These are phyloP conservation scores for Ceratocystis ficicola DNA, from an alignment of 2,329 filamentous ascomycete species.

Conservation along the genomic window DNA sequence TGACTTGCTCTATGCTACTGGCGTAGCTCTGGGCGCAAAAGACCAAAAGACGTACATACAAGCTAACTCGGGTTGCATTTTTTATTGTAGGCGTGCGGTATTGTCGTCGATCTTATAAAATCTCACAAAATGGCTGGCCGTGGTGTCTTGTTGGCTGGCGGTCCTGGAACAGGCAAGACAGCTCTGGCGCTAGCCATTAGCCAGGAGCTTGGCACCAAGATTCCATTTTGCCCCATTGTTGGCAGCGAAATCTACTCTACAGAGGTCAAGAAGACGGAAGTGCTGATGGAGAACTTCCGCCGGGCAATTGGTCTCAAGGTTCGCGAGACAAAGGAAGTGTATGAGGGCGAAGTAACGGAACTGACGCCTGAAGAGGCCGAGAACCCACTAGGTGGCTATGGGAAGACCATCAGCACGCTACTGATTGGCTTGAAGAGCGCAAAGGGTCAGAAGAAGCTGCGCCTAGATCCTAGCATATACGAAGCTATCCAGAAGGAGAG, in stretches of 20 bases:
- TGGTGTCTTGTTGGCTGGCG: slow-evolving; percentile 83
- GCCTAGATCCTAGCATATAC: slow-evolving; percentile 95
- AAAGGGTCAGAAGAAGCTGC: slow-evolving; percentile 93
- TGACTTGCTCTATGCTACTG: background rate
- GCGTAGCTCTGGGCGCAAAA: background rate
- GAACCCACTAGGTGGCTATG: slow-evolving; percentile 92
- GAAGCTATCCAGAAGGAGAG: slow-evolving; percentile 98
- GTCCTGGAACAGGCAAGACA: slow-evolving; percentile 93
- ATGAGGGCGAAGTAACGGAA: slow-evolving; percentile 96
- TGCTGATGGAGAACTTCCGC: slow-evolving; percentile 98
- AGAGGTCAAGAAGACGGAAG: slow-evolving; percentile 98
- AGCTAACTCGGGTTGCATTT: background rate
- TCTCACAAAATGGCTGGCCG: slow-evolving; percentile 96
- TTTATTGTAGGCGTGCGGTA: slow-evolving; percentile 64
- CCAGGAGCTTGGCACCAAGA: slow-evolving; percentile 94
- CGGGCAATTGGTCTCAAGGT: slow-evolving; percentile 93
- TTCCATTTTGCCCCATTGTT: slow-evolving; percentile 95
- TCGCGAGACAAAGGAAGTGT: slow-evolving; percentile 97
- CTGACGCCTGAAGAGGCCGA: slow-evolving; percentile 95
- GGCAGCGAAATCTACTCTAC: slow-evolving; percentile 96
- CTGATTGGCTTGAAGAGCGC: slow-evolving; percentile 90
- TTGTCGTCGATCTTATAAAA: slow-evolving; percentile 90
- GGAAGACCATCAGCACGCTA: slow-evolving; percentile 91
- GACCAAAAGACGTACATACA: too few relatives aligned
- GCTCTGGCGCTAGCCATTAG: slow-evolving; percentile 89